phyloP scores from a whole-genome alignment of 2,329 filamentous ascomycete genomes.

The Aspergillus clavatus region DNA sequence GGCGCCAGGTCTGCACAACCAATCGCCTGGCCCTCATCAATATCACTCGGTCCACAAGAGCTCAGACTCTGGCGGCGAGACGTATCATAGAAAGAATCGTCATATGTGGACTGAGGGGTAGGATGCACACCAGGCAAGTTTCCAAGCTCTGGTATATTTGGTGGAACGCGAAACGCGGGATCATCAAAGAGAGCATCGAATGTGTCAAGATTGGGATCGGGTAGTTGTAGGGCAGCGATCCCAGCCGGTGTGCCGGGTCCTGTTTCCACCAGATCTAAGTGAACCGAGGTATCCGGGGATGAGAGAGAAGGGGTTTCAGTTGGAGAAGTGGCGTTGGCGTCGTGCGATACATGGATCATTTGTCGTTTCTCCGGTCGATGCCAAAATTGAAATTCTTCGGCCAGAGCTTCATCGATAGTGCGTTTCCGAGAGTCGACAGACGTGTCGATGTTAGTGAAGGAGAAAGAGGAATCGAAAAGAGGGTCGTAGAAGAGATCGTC shows the following conservation, averaged over 20 bases:
- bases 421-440: slow-evolving; percentile 21
- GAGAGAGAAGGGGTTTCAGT: slow-evolving; percentile 18
- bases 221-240: slow-evolving; percentile 12
- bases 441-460: slow-evolving; percentile 15
- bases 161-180: slow-evolving; percentile 7
- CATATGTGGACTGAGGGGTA: not conserved
- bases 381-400: slow-evolving; percentile 11
- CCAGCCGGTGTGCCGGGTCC: slow-evolving; percentile 14
- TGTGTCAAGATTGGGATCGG: slow-evolving; percentile 17
- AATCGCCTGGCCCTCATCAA: not conserved
- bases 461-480: slow-evolving; percentile 17
- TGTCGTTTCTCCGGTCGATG: slow-evolving; percentile 17
- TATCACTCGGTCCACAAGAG: not conserved
- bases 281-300: slow-evolving; percentile 16
- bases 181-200: slow-evolving; percentile 19
- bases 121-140: not conserved
- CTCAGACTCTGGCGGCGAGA: not conserved
- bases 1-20: too few relatives aligned
- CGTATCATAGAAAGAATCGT: not conserved
- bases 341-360: slow-evolving; percentile 6
- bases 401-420: slow-evolving; percentile 18
- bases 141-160: slow-evolving; percentile 3
- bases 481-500: slow-evolving; percentile 14
- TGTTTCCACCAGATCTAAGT: slow-evolving; percentile 11
- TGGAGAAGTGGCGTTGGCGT: slow-evolving; percentile 7